Conservation (phyloP, 345 rosid genomes). For the Erodium maritimum region DNA sequence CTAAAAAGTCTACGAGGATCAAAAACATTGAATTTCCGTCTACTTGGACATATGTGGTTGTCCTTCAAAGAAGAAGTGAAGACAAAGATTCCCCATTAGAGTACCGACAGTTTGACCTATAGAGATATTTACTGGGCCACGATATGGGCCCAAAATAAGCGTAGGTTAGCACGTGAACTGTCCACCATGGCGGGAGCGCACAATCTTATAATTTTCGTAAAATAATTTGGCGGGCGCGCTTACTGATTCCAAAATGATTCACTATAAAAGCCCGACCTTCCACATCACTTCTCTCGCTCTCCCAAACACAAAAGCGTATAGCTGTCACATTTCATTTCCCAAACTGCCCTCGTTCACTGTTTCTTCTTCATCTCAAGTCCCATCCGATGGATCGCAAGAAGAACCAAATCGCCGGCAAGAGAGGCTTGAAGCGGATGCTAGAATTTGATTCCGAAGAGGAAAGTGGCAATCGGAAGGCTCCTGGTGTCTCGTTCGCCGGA, state of each 20-base stretch:
- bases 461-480: conserved; percentile 16
- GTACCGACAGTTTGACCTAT: too few relatives aligned
- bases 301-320: not conserved
- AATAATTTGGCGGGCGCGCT: not conserved
- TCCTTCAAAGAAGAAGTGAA: too few relatives aligned
- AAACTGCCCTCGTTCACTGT: not conserved
- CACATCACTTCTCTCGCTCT: not conserved
- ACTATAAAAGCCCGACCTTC: not conserved
- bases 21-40: too few relatives aligned
- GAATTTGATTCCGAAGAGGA: conserved; percentile 21
- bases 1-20: too few relatives aligned
- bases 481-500: conserved; percentile 6
- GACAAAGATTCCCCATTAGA: too few relatives aligned
- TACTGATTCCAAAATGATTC: not conserved
- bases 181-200: not conserved
- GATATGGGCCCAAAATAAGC: not conserved
- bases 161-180: not conserved
- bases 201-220: not conserved
- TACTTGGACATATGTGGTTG: too few relatives aligned
- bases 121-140: too few relatives aligned
- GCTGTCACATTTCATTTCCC: conserved; percentile 3
- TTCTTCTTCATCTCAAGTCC: not conserved
- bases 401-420: conserved; percentile 20
- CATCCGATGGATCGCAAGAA: conserved; percentile 30
- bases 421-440: conserved; percentile 48